Evolutionary conservation across 1,284 basidiomycete genomes (phyloP).

Genomic region (Pisolithus thermaeus): DNA sequence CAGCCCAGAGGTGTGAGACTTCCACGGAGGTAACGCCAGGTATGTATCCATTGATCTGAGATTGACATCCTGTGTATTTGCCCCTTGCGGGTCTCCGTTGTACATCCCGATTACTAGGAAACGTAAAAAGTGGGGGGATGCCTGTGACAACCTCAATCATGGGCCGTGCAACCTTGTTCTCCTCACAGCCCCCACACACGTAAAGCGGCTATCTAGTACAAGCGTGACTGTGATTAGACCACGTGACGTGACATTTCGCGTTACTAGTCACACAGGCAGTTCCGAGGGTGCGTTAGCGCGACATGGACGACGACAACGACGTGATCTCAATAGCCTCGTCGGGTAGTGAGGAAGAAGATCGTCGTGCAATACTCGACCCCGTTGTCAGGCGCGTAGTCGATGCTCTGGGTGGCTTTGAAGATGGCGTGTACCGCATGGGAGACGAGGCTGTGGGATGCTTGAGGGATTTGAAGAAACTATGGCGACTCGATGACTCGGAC

Average conservation of each 20-base stretch:
- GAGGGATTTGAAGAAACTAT: conserved; percentile 90
- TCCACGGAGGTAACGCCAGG: no score
- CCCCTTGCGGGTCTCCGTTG: no score
- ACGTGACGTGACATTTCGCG: conserved; percentile 26
- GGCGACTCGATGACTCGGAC: conserved; percentile 92
- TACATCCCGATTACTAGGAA: not conserved
- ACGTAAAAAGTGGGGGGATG: not conserved
- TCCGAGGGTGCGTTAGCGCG: conserved; percentile 6
- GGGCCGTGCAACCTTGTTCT: no score
- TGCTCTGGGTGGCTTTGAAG: conserved; percentile 68
- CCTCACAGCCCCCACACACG: not conserved
- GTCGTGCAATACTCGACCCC: conserved; percentile 53
- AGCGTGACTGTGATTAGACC: conserved; percentile 6
- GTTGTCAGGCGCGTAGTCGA: conserved; percentile 67
- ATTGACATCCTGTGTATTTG: not conserved
- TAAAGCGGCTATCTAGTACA: not conserved
- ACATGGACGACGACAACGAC: conserved; percentile 27
- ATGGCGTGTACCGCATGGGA: conserved; percentile 72
- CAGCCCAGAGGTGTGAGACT: no score
- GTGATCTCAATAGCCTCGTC: conserved; percentile 34
- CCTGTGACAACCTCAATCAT: no score
- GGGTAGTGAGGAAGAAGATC: conserved; percentile 25
- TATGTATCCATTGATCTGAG: not conserved
- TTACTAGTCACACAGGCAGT: not conserved
- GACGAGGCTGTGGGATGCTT: conserved; percentile 82